A percentile compares a stretch with the other conserved stretches of the same genome.
These are phyloP conservation scores for Nothomitra cinnamomea DNA, from an alignment of 2,329 filamentous ascomycete species.

Conservation along the genomic window DNA sequence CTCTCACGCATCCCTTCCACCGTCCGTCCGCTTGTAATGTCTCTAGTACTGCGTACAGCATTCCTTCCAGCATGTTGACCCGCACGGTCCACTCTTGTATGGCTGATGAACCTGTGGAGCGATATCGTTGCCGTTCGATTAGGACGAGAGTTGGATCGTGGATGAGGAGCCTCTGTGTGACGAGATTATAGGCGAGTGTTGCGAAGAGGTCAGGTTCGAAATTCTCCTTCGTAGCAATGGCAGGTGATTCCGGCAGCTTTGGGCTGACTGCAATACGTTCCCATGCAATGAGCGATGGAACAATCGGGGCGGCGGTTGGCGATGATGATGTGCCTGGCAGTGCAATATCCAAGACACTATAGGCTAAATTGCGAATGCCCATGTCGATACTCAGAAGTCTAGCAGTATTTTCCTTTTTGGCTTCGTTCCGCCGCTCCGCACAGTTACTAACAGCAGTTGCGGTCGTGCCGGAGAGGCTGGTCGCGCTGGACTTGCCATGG, in stretches of 20 bases:
- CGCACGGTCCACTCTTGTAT: slow-evolving; percentile 71
- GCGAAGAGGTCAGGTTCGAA: slow-evolving; percentile 39
- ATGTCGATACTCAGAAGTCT: slow-evolving; percentile 66
- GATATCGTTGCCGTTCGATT: slow-evolving; percentile 43
- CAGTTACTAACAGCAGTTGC: background rate
- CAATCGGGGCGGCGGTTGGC: slow-evolving; percentile 4
- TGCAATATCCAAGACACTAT: slow-evolving; percentile 39
- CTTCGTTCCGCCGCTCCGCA: background rate
- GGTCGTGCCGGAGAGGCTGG: background rate
- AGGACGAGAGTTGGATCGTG: slow-evolving; percentile 50
- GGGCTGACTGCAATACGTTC: slow-evolving; percentile 13
- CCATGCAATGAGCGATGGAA: slow-evolving; percentile 16
- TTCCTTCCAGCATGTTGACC: slow-evolving; percentile 68
- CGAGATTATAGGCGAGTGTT: slow-evolving; percentile 35
- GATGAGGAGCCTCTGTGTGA: slow-evolving; percentile 29
- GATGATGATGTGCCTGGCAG: background rate
- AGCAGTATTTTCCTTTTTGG: slow-evolving; percentile 11
- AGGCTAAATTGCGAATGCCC: slow-evolving; percentile 68
- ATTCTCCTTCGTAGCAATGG: slow-evolving; percentile 20
- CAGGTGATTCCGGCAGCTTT: background rate
- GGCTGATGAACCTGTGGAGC: slow-evolving; percentile 36
- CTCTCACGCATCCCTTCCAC: slow-evolving; percentile 29
- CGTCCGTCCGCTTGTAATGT: slow-evolving; percentile 31
- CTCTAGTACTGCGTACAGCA: slow-evolving; percentile 55
- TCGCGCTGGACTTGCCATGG: background rate